phyloP scores from a whole-genome alignment of 805 yeast species.

The Cyberlindnera sargentensis region DNA sequence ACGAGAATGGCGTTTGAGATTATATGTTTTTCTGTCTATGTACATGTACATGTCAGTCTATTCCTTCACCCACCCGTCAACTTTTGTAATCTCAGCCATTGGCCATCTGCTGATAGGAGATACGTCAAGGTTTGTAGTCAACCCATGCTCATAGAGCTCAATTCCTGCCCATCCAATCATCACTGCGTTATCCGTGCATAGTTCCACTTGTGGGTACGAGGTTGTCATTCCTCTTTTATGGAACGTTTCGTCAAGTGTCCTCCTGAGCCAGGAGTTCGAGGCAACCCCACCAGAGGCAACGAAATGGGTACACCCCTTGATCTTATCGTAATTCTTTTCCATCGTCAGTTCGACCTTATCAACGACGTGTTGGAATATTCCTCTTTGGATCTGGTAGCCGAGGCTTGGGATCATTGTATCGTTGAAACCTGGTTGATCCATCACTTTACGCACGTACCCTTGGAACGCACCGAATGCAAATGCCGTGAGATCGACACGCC shows the following conservation, averaged over 20 bases:
- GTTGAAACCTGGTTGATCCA: slow-evolving; percentile 15
- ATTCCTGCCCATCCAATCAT: slow-evolving; percentile 99
- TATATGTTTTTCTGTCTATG: neutral
- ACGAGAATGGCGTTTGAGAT: slow-evolving; percentile 7
- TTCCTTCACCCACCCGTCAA: slow-evolving; percentile 43
- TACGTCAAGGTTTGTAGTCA: slow-evolving; percentile 43
- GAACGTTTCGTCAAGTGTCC: slow-evolving; percentile 37
- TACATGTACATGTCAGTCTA: slow-evolving; percentile 4
- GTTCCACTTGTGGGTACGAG: slow-evolving; percentile 58
- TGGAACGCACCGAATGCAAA: slow-evolving; percentile 80
- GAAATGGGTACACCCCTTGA: slow-evolving; percentile 42
- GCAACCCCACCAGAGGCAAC: slow-evolving; percentile 96
- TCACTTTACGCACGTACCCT: slow-evolving; percentile 41
- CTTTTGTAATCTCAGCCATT: slow-evolving; percentile 39
- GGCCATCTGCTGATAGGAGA: slow-evolving; percentile 86
- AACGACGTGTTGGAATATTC: slow-evolving; percentile 66
- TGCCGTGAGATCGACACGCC: slow-evolving; percentile 36
- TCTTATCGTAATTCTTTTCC: slow-evolving; percentile 31
- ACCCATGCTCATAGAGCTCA: slow-evolving; percentile 56
- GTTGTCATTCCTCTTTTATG: slow-evolving; percentile 29
- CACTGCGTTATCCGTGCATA: slow-evolving; percentile 92
- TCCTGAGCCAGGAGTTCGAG: slow-evolving; percentile 54
- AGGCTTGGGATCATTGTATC: slow-evolving; percentile 33
- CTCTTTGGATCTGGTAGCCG: slow-evolving; percentile 54
- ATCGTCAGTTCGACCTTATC: slow-evolving; percentile 53